Base-by-base conservation (phyloP, 768 basidiomycete species). In the Phaeotremella skinneri region DNA sequence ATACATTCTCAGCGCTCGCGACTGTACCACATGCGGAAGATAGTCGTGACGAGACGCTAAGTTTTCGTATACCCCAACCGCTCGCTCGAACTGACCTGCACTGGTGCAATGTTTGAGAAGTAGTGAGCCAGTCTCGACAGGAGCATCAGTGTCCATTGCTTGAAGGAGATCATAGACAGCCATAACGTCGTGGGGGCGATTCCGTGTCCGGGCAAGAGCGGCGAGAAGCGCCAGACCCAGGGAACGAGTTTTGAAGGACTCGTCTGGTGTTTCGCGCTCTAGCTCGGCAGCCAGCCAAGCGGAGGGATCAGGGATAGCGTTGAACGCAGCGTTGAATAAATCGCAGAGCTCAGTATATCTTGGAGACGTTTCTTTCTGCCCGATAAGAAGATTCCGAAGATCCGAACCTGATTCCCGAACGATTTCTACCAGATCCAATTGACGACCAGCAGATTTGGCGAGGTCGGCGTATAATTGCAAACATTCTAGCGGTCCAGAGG, bases 391-490 rank as follows among this genome's bases (percentile, higher is more conserved):
- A 17, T 51, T n/a, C 13, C 56, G 56, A 3, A 47, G 17, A n/a
- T 23, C 20, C 23, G 21, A 49, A 7, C 31, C 27, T 29, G 43
- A 26, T 6, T 26, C 26, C 23, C 43, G 21, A 23, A 53, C 50
- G 11, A 62, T 52, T 21, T 62, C 61, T 3, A 62, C 21, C 13
- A 62, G 16, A 55, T 57, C 55, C 13, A 42, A 31, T 16, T 50
- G 47, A 21, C 61, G 51, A 17, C 31, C 30, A 32, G 23, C 27
- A 23, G 32, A 39, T 3, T 57, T 45, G 11, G 50, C 31, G 17
- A 42, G 9, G 2, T 45, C 17, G 41, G 51, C 31, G 47, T 62
- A 62, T 16, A 23, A 11, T 7, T 53, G 30, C 14, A 62, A n/a
- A 23, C 50, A 29, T 3, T 53, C 43, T n/a, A 48, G 56, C 55